Base-by-base conservation (phyloP, 2,329 filamentous ascomycete genomes). In the Zasmidium citrigriseum region DNA sequence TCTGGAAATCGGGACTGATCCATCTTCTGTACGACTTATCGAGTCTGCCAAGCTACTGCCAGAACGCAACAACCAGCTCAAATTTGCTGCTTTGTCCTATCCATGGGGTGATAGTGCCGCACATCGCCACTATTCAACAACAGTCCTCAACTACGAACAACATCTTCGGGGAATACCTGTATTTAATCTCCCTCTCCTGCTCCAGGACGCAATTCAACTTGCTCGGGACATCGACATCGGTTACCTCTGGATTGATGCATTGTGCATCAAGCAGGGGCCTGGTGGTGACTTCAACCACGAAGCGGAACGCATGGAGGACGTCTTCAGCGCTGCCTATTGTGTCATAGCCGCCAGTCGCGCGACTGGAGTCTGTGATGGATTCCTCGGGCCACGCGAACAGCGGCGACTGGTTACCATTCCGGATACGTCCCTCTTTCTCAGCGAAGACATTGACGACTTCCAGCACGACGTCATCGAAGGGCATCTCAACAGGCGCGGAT, bases 401-500 rank as follows among this genome's bases (percentile, higher is more conserved):
- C 48, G 22, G 4, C 7, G 18, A 12, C 7, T 29, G 10, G 23
- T 51, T 20, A 27, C 7, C 9, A 12, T 51, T 10, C 48, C 48
- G 7, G 22, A 18, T 21, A 9, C 3, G 4, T 29, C 11, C 4
- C 25, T 22, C 11, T 51, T 51, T 34, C 7, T 51, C 12, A 3
- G 9, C 23, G 48, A 51, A 22, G 48, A 51, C 48, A 51, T 51
- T 18, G 48, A 51, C 27, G 24, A 51, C 27, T 51, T 51, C 21
- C 48, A 51, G 22, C 48, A 25, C 48, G 48, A 51, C 23, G 48
- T 51, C 10, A 51, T 51, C 18, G 48, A 51, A 29, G 48, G 48
- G 16, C 18, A 51, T n/a, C 25, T 51, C 4, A 51, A 51, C 48
- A 34, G 51, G 25, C 54, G 54, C 12, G 54, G 38, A 20, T 56